Evolutionary conservation across 208 protist genomes (phyloP), one percentile per base, ranked within the genome.

Genomic region (Paratrypanosoma confusum): DNA sequence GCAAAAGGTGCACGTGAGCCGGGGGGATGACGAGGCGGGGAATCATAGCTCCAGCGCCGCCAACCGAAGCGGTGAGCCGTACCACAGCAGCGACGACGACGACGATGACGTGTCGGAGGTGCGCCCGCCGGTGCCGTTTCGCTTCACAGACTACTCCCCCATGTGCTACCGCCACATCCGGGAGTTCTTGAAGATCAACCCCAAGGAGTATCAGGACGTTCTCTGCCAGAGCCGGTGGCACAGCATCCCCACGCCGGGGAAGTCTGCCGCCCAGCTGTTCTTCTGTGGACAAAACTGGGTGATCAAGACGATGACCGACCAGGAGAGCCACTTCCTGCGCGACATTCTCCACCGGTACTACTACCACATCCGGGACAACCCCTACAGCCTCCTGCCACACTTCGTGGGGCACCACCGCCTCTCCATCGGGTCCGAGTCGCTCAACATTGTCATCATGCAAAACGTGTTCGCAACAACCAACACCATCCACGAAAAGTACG

Each of bases 401-500:
- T 96, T 95, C 72, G 84, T 90, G 6, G 89, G 85, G 5, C 81
- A 95, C 35, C 71, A 93, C 53, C 64, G 66, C 7, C 54, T 97
- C 2, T 49, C 50, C 31, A 67, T 89, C 38, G 79, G 62, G 16
- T 47, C 39, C 20, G 57, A 76, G 26, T 81, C 80, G 48, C 65
- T 81, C 39, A 76, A 75, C 45, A 78, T 96, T 40, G 71, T 96
- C 39, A 81, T 96, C 31, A 97, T 97, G 92, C 74, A 90, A 41
- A 97, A 97, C 65, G 79, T 97, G 6, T 95, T 97, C 56, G 80
- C 78, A 1, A 93, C 88, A 21, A 72, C 68, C 7, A 80, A 82
- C 46, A 78, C 68, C 6, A 95, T 97, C 42, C 72, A 93, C 48
- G 74, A 87, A 37, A 91, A 85, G 50, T 97, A 90, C 40, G 92